Evolutionary conservation across 2,329 filamentous ascomycete species (phyloP), one percentile per base, ranked within the genome.

Genomic region (Aspergillaceae sp.): DNA sequence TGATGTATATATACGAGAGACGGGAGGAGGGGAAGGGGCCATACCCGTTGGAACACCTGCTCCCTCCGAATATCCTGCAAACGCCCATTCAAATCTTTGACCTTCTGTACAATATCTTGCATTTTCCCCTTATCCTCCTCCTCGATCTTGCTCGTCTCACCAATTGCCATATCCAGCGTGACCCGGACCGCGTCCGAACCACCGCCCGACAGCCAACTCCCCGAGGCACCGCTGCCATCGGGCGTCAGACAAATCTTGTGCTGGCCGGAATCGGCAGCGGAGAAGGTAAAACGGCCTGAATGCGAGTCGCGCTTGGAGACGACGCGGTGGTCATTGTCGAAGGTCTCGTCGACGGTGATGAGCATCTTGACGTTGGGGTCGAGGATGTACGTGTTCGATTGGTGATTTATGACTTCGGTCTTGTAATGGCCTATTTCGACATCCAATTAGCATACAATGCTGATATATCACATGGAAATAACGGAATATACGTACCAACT

Each of bases 241-340:
- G 91, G 87, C 3, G 84, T 87, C 73, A 97, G 94, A 78, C 92
- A 98, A 69, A 98, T 82, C 66, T 83, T 83, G 79, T 98, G 92
- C 69, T 95, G 87, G 66, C 92, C 92, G n/a, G 86, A 79, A 67
- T 96, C 92, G 63, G 88, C 87, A 44, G 92, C 87, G 55, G 84
- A 89, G 78, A 98, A 97, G 61, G 91, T 96, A 76, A 97, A 97
- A 63, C 86, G 86, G 57, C 92, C 90, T 38, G 78, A 74, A 50
- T 80, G 71, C 37, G 77, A 70, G 59, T 91, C 90, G 50, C 84
- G 84, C 70, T 95, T 88, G 54, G 84, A 87, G 52, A 97, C 87
- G 51, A 98, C 86, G 53, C 90, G 89, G 79, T 98, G 92, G 75
- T 97, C 85, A 70, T 94, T 91, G 78, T 97, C 90, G 71, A 98